Conservation (phyloP, 306 rosid genomes). For the Begonia loranthoides region DNA sequence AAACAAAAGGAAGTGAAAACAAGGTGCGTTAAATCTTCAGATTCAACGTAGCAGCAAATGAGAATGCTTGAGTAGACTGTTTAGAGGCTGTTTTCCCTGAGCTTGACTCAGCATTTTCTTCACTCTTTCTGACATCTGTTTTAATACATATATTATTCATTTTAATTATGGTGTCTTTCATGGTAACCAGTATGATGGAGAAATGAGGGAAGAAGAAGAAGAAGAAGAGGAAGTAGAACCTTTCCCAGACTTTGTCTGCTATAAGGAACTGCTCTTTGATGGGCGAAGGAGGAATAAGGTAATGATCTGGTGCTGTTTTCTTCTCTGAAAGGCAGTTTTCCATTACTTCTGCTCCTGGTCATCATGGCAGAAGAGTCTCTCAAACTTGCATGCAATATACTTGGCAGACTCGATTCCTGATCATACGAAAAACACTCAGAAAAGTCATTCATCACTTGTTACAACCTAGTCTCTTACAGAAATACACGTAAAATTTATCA, state of each 20-base stretch:
- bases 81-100: slow-evolving; percentile 46
- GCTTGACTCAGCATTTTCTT: slow-evolving; percentile 49
- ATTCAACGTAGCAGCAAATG: slow-evolving; percentile 52
- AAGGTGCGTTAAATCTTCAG: neutral
- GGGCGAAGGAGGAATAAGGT: slow-evolving; percentile 39
- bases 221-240: neutral
- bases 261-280: slow-evolving; percentile 63
- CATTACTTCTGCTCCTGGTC: slow-evolving; percentile 59
- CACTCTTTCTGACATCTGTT: slow-evolving; percentile 56
- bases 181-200: neutral
- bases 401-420: slow-evolving; percentile 83
- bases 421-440: neutral
- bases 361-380: slow-evolving; percentile 28
- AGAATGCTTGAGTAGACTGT: slow-evolving; percentile 57
- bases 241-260: slow-evolving; percentile 51
- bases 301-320: slow-evolving; percentile 48
- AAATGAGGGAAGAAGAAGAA: neutral
- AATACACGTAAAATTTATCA: neutral
- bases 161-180: neutral
- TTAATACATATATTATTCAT: slow-evolving; percentile 1
- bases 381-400: slow-evolving; percentile 32
- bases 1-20: neutral
- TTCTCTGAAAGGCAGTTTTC: slow-evolving; percentile 48
- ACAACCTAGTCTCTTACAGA: slow-evolving; percentile 1
- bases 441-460: neutral